A percentile compares a stretch with the other conserved stretches of the same genome.
Evolutionary conservation across 1,284 basidiomycete genomes (phyloP).

Genomic region (Leucoagaricus sp.): DNA sequence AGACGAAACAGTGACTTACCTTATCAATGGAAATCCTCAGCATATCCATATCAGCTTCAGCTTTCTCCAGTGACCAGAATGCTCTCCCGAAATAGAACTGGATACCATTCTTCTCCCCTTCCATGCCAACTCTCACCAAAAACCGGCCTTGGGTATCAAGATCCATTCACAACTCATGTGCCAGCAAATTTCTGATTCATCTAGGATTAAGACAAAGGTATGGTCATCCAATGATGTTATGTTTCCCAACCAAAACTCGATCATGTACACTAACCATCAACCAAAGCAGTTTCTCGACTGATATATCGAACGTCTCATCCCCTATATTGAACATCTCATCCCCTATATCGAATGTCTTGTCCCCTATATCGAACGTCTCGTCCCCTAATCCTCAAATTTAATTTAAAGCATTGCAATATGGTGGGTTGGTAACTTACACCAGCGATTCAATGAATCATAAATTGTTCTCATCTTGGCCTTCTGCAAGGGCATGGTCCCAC

Average conservation of each 20-base stretch:
- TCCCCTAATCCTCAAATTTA: conserved; percentile 12
- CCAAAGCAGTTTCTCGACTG: conserved; percentile 90
- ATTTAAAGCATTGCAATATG: background rate
- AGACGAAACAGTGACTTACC: conserved; percentile 45
- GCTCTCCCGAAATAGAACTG: conserved; percentile 97
- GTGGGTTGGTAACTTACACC: conserved; percentile 61
- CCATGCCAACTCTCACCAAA: conserved; percentile 92
- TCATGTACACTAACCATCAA: conserved; percentile 95
- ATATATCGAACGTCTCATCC: conserved; percentile 97
- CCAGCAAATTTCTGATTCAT: conserved; percentile 86
- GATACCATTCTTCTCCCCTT: conserved; percentile 97
- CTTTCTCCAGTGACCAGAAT: conserved; percentile 92
- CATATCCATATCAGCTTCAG: conserved; percentile 96
- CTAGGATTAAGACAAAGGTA: conserved; percentile 92
- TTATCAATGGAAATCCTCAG: conserved; percentile 96
- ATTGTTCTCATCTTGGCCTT: conserved; percentile 96
- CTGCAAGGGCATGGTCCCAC: conserved; percentile 88
- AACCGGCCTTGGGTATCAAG: conserved; percentile 89
- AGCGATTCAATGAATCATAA: conserved; percentile 86
- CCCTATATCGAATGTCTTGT: no score
- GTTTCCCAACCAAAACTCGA: conserved; percentile 85
- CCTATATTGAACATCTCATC: no score
- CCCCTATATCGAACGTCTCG: no score
- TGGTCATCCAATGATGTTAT: conserved; percentile 88
- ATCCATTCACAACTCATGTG: conserved; percentile 92